phyloP scores from a whole-genome alignment of 805 yeast genomes.

The Tetrapisispora fleetii region DNA sequence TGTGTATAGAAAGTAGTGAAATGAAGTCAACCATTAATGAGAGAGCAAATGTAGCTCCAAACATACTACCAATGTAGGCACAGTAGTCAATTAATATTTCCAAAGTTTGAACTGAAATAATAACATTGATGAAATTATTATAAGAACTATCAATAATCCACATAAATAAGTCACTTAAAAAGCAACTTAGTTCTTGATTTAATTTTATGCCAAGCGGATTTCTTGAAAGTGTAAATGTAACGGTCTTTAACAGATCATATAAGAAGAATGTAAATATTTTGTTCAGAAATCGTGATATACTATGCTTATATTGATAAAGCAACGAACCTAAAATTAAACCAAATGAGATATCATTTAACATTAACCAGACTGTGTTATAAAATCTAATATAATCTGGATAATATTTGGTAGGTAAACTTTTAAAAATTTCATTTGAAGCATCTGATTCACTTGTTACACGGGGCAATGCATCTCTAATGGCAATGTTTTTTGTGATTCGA shows the following conservation, averaged over 20 bases:
- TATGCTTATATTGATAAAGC: constrained; percentile 31
- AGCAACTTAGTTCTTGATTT: constrained; percentile 74
- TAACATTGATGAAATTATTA: constrained; percentile 15
- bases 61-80: constrained; percentile 34
- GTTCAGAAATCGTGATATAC: constrained; percentile 32
- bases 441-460: constrained; percentile 9
- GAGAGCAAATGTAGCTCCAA: constrained; percentile 63
- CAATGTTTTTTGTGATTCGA: constrained; percentile 31
- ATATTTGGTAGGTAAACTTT: constrained; percentile 34
- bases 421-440: constrained; percentile 10
- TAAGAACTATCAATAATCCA: constrained; percentile 78
- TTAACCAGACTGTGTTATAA: constrained; percentile 83
- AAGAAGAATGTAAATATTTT: constrained; percentile 11
- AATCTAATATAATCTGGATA: constrained; percentile 62
- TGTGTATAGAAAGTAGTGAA: constrained; percentile 56
- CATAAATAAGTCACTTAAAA: constrained; percentile 74
- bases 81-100: constrained; percentile 27
- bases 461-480: constrained; percentile 7
- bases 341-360: constrained; percentile 67
- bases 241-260: constrained; percentile 35
- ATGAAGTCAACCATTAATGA: constrained; percentile 58
- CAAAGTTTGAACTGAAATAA: constrained; percentile 17
- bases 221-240: constrained; percentile 67
- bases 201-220: constrained; percentile 93
- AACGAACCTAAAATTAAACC: constrained; percentile 54